phyloP scores from a whole-genome alignment of 1,139 yeast genomes.

The Magnusiomyces suaveolens region DNA sequence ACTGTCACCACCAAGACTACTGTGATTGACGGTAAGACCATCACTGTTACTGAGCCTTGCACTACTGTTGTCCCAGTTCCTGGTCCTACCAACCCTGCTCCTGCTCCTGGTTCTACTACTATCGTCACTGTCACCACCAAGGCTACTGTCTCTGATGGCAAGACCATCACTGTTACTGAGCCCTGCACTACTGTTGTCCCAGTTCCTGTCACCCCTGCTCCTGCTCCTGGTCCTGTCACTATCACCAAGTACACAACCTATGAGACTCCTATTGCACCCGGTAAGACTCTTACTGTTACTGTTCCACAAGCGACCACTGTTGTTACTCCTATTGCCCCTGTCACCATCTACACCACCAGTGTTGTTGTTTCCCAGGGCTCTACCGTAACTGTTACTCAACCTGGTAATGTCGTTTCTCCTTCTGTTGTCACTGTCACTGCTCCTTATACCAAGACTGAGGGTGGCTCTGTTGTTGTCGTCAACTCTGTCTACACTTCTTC shows the following conservation, averaged over 20 bases:
- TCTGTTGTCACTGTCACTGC: not conserved
- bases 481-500: not conserved
- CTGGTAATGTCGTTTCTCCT: not conserved
- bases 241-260: conserved; percentile 3
- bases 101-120: not conserved
- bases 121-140: not conserved
- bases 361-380: too few relatives aligned
- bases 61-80: not conserved
- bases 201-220: too few relatives aligned
- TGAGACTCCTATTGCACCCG: not conserved
- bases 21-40: too few relatives aligned
- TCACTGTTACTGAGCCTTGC: conserved; percentile 4
- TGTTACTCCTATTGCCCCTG: conserved; percentile 1
- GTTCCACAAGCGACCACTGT: conserved; percentile 1
- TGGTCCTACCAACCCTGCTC: not conserved
- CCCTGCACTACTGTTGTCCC: too few relatives aligned
- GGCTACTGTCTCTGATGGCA: not conserved
- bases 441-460: not conserved
- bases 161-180: too few relatives aligned
- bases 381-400: not conserved
- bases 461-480: not conserved
- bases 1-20: not conserved
- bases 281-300: not conserved
- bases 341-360: conserved; percentile 4
- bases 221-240: not conserved